These are phyloP conservation scores for Knoxia roxburghii DNA, from an alignment of 257 asterid genomes.

Conservation along the genomic window DNA sequence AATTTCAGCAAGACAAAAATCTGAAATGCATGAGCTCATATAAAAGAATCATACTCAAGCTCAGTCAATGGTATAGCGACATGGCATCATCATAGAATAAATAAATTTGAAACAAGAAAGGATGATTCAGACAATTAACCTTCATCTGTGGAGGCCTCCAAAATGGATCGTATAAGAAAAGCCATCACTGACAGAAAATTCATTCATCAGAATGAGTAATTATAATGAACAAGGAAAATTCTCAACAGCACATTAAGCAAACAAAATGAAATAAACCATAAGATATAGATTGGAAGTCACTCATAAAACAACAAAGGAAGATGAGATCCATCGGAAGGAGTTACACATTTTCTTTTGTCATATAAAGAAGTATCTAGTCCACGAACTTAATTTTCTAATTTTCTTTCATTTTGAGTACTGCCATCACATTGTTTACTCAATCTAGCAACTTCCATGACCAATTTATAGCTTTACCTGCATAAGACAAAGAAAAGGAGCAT, in stretches of 20 bases:
- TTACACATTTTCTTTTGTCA: not conserved
- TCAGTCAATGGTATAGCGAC: not conserved
- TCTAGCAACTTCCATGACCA: not conserved
- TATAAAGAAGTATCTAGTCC: not conserved
- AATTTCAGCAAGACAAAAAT: not conserved
- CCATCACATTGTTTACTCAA: not conserved
- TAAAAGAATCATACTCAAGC: not conserved
- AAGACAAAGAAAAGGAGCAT: constrained; percentile 47
- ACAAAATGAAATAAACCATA: not conserved
- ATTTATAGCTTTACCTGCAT: constrained; percentile 58
- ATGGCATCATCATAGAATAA: not conserved
- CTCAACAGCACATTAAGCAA: not conserved
- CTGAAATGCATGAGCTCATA: not conserved
- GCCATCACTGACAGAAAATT: constrained; percentile 60
- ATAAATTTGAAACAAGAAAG: constrained; percentile 11
- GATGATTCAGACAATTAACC: constrained; percentile 31
- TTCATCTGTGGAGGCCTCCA: constrained; percentile 92
- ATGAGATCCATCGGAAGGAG: not conserved
- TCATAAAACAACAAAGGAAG: not conserved
- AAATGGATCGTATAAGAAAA: constrained; percentile 76
- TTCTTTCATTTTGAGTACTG: not conserved
- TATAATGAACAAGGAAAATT: not conserved
- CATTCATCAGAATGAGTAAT: constrained; percentile 9
- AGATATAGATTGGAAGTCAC: not conserved
- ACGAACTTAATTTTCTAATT: not conserved